Conservation (phyloP, 148 eudicot species). For the Silene conica region DNA sequence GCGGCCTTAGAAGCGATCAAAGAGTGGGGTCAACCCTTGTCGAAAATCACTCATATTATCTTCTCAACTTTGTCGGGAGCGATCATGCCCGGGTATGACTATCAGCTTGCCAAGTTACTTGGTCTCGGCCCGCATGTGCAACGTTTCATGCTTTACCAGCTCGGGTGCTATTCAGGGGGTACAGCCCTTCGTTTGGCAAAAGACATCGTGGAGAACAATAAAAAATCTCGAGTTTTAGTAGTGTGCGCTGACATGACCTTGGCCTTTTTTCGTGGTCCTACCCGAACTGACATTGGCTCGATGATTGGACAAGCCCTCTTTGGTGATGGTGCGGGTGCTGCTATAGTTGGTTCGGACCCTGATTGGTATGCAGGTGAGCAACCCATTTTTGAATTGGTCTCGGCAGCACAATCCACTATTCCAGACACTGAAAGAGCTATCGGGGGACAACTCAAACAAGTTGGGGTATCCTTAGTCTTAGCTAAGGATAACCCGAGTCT, state of each 20-base stretch:
- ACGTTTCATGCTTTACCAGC: neutral
- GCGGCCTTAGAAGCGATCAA: neutral
- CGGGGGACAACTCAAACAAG: neutral
- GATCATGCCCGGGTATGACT: neutral
- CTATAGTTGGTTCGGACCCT: slow-evolving; percentile 35
- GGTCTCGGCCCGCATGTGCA: neutral
- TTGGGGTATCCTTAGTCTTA: neutral
- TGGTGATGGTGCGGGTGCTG: slow-evolving; percentile 39
- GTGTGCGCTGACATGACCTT: neutral
- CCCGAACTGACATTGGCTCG: slow-evolving; percentile 32
- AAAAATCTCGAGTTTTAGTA: slow-evolving; percentile 14
- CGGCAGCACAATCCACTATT: neutral
- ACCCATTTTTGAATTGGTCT: neutral
- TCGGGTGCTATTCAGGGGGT: neutral
- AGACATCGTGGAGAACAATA: slow-evolving; percentile 39
- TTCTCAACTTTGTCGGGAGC: neutral
- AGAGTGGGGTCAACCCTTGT: neutral
- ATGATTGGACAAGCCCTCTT: slow-evolving; percentile 43
- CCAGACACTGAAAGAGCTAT: neutral
- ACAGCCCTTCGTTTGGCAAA: slow-evolving; percentile 39
- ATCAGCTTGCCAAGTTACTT: neutral
- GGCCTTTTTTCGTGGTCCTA: slow-evolving; percentile 35
- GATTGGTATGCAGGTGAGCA: neutral
- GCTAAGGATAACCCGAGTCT: neutral
- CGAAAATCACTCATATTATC: neutral